Evolutionary conservation across 2,329 filamentous ascomycete genomes (phyloP).

Genomic region (Fusarium sarcochroum): DNA sequence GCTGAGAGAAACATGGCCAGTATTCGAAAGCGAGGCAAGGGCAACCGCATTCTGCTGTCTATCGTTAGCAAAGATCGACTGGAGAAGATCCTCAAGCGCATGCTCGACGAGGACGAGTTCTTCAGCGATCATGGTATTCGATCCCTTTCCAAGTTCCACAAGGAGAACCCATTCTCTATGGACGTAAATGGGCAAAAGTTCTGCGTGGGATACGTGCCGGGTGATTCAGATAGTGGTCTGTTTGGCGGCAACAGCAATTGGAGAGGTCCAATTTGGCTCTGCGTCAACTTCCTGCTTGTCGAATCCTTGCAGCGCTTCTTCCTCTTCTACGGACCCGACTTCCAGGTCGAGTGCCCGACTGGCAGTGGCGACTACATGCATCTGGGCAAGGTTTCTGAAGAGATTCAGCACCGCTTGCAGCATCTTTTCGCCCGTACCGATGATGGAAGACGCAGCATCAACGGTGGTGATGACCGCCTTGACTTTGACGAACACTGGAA

Average conservation of each 20-base stretch:
- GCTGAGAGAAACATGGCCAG: constrained; percentile 95
- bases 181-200: constrained; percentile 94
- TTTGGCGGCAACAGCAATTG: constrained; percentile 99
- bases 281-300: constrained; percentile 94
- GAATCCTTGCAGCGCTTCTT: constrained; percentile 96
- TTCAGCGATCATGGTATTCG: constrained; percentile 91
- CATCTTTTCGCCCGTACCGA: constrained; percentile 90
- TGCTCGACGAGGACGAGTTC: constrained; percentile 96
- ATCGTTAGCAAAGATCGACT: constrained; percentile 95
- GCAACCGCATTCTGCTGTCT: constrained; percentile 86
- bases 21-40: constrained; percentile 91
- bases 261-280: constrained; percentile 96
- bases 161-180: constrained; percentile 93
- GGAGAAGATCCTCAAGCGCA: constrained; percentile 87
- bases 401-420: constrained; percentile 93
- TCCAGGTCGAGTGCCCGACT: constrained; percentile 94
- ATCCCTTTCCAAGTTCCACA: constrained; percentile 91
- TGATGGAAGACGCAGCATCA: constrained; percentile 89
- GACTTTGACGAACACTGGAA: constrained; percentile 96
- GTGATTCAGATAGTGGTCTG: constrained; percentile 95
- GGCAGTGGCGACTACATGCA: constrained; percentile 97
- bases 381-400: constrained; percentile 92
- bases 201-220: constrained; percentile 88
- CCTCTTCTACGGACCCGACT: constrained; percentile 91
- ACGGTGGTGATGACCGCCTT: constrained; percentile 85